Evolutionary conservation across 2,329 filamentous ascomycete species (phyloP).

Genomic region (Peltaster fructicola): DNA sequence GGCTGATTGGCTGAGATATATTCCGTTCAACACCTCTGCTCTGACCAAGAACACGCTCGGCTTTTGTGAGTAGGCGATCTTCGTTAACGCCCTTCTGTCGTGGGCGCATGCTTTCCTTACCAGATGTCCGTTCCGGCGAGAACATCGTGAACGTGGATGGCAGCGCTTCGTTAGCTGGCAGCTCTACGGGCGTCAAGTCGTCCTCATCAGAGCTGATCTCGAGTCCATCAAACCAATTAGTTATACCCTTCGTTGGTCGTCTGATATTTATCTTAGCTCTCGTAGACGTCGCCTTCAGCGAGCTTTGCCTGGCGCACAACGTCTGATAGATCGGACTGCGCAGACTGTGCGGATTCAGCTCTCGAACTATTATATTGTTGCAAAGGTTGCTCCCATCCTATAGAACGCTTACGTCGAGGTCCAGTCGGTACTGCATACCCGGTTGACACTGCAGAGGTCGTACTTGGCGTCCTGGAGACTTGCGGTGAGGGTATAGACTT

Average conservation of each 20-base stretch:
- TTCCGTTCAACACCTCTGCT: too few relatives aligned
- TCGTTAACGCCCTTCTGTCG: too few relatives aligned
- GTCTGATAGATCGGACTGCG: slow-evolving; percentile 5
- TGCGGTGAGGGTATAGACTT: too few relatives aligned
- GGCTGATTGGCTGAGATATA: too few relatives aligned
- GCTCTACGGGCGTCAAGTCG: slow-evolving; percentile 8
- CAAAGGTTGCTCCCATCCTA: slow-evolving; percentile 12
- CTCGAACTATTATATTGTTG: slow-evolving; percentile 2
- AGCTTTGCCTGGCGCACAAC: too few relatives aligned
- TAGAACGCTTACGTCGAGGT: slow-evolving; percentile 5
- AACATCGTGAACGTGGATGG: slow-evolving; percentile 9
- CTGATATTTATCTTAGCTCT: slow-evolving; percentile 30
- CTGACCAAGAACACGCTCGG: too few relatives aligned
- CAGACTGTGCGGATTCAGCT: slow-evolving; percentile 3
- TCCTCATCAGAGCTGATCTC: slow-evolving; percentile 16
- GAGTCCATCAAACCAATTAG: slow-evolving; percentile 34
- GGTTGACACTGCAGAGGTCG: neutral
- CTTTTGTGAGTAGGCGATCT: too few relatives aligned
- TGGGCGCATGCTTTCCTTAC: too few relatives aligned
- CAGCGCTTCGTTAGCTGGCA: slow-evolving; percentile 9
- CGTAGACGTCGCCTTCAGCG: slow-evolving; percentile 23
- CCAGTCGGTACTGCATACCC: slow-evolving; percentile 3
- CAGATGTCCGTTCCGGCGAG: too few relatives aligned
- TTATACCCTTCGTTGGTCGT: slow-evolving; percentile 29
- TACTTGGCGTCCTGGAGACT: neutral